phyloP scores from a whole-genome alignment of 2,329 filamentous ascomycete genomes.

The Metarhizium guizhouense region DNA sequence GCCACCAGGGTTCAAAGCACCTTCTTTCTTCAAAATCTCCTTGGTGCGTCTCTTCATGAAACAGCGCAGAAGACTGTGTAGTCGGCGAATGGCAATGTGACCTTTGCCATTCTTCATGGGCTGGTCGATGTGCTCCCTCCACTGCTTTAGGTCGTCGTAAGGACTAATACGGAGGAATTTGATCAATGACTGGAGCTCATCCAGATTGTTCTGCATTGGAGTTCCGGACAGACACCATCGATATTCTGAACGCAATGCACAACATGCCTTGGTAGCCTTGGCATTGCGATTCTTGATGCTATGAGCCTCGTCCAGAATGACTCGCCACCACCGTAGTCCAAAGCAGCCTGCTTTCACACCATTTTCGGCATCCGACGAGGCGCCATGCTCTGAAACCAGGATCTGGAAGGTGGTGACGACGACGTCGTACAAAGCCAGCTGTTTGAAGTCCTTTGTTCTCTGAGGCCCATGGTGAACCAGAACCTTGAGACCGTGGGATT shows the following conservation, averaged over 20 bases:
- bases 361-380: conserved; percentile 51
- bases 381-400: conserved; percentile 79
- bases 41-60: conserved; percentile 99
- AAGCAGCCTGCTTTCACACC: conserved; percentile 74
- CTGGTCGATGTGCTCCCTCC: conserved; percentile 84
- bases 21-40: conserved; percentile 84
- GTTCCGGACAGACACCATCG: conserved; percentile 95
- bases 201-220: conserved; percentile 96
- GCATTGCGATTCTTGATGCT: conserved; percentile 98
- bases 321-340: conserved; percentile 86
- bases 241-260: conserved; percentile 74
- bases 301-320: conserved; percentile 94
- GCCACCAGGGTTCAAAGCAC: conserved; percentile 68
- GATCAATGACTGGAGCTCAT: conserved; percentile 89
- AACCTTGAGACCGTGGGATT: conserved; percentile 64
- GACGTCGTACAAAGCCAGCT: conserved; percentile 80
- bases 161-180: conserved; percentile 88
- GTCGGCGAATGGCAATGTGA: conserved; percentile 75
- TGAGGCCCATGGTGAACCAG: conserved; percentile 85
- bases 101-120: conserved; percentile 88
- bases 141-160: conserved; percentile 75
- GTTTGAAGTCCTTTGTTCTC: conserved; percentile 68
- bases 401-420: conserved; percentile 97
- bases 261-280: conserved; percentile 90
- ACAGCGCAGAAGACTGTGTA: conserved; percentile 77